Percentiles rank a stretch among this genome's conserved stretches.
Evolutionary conservation across 108 stramenopile species (phyloP).

Genomic region (Nitzschia palea): DNA sequence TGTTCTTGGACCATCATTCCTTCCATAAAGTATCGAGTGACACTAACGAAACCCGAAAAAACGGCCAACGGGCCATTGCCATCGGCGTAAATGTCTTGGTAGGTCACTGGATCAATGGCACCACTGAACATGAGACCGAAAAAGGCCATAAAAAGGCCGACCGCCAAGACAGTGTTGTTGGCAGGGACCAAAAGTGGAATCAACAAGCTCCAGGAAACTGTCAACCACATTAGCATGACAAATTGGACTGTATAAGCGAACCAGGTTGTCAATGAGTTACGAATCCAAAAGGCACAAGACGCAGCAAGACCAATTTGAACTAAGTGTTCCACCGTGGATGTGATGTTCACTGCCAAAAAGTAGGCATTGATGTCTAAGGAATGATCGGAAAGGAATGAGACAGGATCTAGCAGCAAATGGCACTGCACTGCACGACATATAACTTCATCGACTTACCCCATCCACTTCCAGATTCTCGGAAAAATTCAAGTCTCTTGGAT

Average conservation of each 20-base stretch:
- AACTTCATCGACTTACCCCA: slow-evolving; percentile 2
- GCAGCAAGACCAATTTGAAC: slow-evolving; percentile 36
- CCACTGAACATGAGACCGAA: slow-evolving; percentile 43
- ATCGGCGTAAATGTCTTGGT: slow-evolving; percentile 19
- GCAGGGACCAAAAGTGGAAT: slow-evolving; percentile 40
- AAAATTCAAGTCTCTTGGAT: slow-evolving; percentile 46
- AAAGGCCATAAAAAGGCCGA: slow-evolving; percentile 38
- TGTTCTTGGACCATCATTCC: slow-evolving; percentile 12
- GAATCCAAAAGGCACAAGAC: slow-evolving; percentile 28
- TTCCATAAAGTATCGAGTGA: slow-evolving; percentile 47
- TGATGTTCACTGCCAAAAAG: slow-evolving; percentile 40
- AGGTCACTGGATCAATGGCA: slow-evolving; percentile 27
- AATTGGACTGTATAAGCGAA: slow-evolving; percentile 25
- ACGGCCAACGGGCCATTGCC: slow-evolving; percentile 29
- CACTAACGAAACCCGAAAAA: not conserved
- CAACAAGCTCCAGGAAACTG: slow-evolving; percentile 41
- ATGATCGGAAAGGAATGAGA: too few relatives aligned
- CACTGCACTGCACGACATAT: too few relatives aligned
- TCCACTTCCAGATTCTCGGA: slow-evolving; percentile 38
- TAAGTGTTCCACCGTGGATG: slow-evolving; percentile 34
- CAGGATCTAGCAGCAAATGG: too few relatives aligned
- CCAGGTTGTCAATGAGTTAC: slow-evolving; percentile 20
- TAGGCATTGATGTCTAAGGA: slow-evolving; percentile 40
- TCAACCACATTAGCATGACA: slow-evolving; percentile 35
- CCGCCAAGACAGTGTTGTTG: slow-evolving; percentile 26